A percentile compares a stretch with the other conserved stretches of the same genome.
These are phyloP conservation scores for Pichia sp. DNA, from an alignment of 1,139 yeast genomes.

Conservation along the genomic window DNA sequence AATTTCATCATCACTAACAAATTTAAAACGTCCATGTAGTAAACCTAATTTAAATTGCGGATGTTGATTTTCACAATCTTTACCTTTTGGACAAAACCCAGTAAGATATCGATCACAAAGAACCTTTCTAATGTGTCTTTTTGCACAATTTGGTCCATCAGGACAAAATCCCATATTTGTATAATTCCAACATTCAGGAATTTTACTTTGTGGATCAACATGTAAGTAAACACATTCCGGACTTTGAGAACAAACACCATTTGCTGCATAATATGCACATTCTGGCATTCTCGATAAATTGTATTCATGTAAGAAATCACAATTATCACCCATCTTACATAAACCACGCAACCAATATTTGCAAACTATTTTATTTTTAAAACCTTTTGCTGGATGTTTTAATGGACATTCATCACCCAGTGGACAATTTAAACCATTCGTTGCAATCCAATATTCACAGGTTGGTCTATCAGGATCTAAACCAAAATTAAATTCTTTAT, in stretches of 20 bases:
- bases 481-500: slow-evolving; percentile 76
- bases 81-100: slow-evolving; percentile 87
- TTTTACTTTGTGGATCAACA: slow-evolving; percentile 80
- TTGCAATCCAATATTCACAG: slow-evolving; percentile 66
- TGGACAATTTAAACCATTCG: slow-evolving; percentile 64
- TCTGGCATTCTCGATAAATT: slow-evolving; percentile 95
- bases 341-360: slow-evolving; percentile 98
- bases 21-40: slow-evolving; percentile 43
- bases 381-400: slow-evolving; percentile 79
- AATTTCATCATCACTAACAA: slow-evolving; percentile 42
- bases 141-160: slow-evolving; percentile 80
- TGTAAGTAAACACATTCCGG: slow-evolving; percentile 94
- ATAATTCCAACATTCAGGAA: slow-evolving; percentile 82
- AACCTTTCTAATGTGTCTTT: slow-evolving; percentile 71
- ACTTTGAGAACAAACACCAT: slow-evolving; percentile 89
- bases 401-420: slow-evolving; percentile 79
- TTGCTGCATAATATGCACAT: slow-evolving; percentile 78
- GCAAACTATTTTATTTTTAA: slow-evolving; percentile 83
- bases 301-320: slow-evolving; percentile 94
- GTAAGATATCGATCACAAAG: slow-evolving; percentile 80
- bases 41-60: slow-evolving; percentile 46
- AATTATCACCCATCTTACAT: slow-evolving; percentile 93
- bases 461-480: slow-evolving; percentile 87
- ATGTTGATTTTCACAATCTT: slow-evolving; percentile 53
- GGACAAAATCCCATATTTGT: slow-evolving; percentile 80